phyloP scores from a whole-genome alignment of 768 basidiomycete species.

The Mycena sanguinolenta region DNA sequence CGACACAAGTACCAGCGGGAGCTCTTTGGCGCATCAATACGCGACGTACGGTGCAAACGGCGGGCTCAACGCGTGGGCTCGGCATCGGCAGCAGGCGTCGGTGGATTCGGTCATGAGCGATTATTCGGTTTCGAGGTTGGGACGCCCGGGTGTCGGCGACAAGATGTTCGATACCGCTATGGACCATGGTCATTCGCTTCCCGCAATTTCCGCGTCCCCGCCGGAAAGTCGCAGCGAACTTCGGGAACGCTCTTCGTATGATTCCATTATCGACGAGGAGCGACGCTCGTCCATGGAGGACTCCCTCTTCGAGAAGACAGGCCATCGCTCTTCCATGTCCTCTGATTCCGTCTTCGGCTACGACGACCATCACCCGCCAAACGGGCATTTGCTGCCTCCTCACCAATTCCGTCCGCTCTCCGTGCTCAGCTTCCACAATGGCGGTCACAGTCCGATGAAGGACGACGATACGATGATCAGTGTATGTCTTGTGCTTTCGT shows the following conservation, averaged over 20 bases:
- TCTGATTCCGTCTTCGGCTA: conserved; percentile 75
- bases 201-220: conserved; percentile 78
- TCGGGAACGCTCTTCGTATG: conserved; percentile 60
- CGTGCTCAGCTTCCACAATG: conserved; percentile 63
- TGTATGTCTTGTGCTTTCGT: conserved; percentile 55
- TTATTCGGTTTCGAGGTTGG: conserved; percentile 67
- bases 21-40: conserved; percentile 70
- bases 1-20: conserved; percentile 71
- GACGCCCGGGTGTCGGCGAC: conserved; percentile 83
- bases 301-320: conserved; percentile 76
- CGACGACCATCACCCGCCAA: conserved; percentile 52
- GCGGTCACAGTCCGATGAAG: conserved; percentile 60
- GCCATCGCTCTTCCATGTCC: conserved; percentile 62
- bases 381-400: conserved; percentile 56
- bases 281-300: conserved; percentile 59
- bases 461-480: conserved; percentile 90
- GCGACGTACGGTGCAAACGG: conserved; percentile 66
- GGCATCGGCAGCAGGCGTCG: conserved; percentile 68
- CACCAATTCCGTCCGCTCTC: conserved; percentile 76
- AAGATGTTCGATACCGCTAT: conserved; percentile 83
- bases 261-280: conserved; percentile 76
- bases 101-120: conserved; percentile 78
- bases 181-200: conserved; percentile 67
- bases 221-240: conserved; percentile 54
- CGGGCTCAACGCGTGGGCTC: conserved; percentile 71